phyloP scores from a whole-genome alignment of 1,284 basidiomycete species.

The Apiotrichum mycotoxinovorans region DNA sequence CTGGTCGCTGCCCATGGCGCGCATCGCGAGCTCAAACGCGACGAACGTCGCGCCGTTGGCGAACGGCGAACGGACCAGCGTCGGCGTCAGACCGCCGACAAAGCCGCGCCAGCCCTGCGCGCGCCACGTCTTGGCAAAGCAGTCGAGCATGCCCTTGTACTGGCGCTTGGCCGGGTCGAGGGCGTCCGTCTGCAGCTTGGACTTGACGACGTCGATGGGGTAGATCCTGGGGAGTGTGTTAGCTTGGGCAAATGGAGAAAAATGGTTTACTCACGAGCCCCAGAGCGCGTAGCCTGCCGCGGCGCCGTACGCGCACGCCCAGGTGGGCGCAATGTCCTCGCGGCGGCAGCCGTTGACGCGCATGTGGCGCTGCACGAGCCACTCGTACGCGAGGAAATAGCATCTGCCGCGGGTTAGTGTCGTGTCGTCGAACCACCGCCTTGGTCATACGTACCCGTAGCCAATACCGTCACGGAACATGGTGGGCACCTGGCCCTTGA shows the following conservation, averaged over 20 bases:
- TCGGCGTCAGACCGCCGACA: slow-evolving; percentile 82
- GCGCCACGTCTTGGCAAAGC: slow-evolving; percentile 73
- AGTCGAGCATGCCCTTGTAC: slow-evolving; percentile 77
- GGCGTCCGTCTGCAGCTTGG: slow-evolving; percentile 89
- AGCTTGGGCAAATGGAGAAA: not conserved
- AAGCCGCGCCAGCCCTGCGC: slow-evolving; percentile 81
- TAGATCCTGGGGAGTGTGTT: slow-evolving; percentile 62
- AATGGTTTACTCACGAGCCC: slow-evolving; percentile 29
- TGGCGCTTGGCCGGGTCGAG: slow-evolving; percentile 69
- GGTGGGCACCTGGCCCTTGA: slow-evolving; percentile 89
- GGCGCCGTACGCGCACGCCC: slow-evolving; percentile 79
- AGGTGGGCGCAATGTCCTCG: slow-evolving; percentile 70
- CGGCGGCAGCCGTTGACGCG: slow-evolving; percentile 63
- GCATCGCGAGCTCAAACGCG: slow-evolving; percentile 80
- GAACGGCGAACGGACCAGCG: slow-evolving; percentile 62
- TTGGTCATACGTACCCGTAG: slow-evolving; percentile 57
- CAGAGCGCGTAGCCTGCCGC: slow-evolving; percentile 58
- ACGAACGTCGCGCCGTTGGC: slow-evolving; percentile 92
- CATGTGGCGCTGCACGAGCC: slow-evolving; percentile 81
- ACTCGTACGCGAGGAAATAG: slow-evolving; percentile 93
- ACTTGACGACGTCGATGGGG: slow-evolving; percentile 92
- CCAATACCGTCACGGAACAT: slow-evolving; percentile 80
- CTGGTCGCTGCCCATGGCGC: slow-evolving; percentile 29
- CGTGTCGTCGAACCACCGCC: not conserved
- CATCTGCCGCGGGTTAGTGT: slow-evolving; percentile 41